phyloP scores from a whole-genome alignment of 257 asterid genomes.

The Paraleonurus japonicus region DNA sequence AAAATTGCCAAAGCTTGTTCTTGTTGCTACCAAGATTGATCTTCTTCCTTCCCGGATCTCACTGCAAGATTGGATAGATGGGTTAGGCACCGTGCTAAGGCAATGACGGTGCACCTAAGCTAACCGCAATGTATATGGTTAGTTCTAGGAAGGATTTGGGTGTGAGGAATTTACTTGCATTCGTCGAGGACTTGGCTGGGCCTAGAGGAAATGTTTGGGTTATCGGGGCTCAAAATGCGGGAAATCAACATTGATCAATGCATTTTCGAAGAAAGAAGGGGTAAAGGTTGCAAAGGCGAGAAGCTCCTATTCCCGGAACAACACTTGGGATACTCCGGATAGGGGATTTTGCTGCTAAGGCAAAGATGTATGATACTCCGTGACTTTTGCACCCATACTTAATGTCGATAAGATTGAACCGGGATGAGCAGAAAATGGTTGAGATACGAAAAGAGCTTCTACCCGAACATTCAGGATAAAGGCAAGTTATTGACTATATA shows the following conservation, averaged over 20 bases:
- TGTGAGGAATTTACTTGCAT: slow-evolving; percentile 71
- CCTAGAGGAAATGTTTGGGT: slow-evolving; percentile 99
- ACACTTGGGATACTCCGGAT: slow-evolving; percentile 91
- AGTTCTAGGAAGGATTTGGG: slow-evolving; percentile 93
- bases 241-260: slow-evolving; percentile 85
- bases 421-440: slow-evolving; percentile 92
- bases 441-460: slow-evolving; percentile 94
- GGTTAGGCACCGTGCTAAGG: slow-evolving; percentile 89
- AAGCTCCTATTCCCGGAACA: slow-evolving; percentile 94
- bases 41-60: slow-evolving; percentile 94
- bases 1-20: slow-evolving; percentile 84
- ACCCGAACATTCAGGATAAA: slow-evolving; percentile 83
- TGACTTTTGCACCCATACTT: slow-evolving; percentile 87
- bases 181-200: slow-evolving; percentile 76
- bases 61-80: slow-evolving; percentile 85
- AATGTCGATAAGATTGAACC: slow-evolving; percentile 74
- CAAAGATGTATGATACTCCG: slow-evolving; percentile 96
- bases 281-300: slow-evolving; percentile 76
- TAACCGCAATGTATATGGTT: slow-evolving; percentile 83
- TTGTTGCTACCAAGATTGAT: slow-evolving; percentile 93
- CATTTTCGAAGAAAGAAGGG: slow-evolving; percentile 78
- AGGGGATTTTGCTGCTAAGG: slow-evolving; percentile 92
- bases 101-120: slow-evolving; percentile 84
- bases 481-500: slow-evolving; percentile 46
- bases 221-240: slow-evolving; percentile 98